phyloP scores from a whole-genome alignment of 169 alveolate species.

The Toxoplasma gondii region DNA sequence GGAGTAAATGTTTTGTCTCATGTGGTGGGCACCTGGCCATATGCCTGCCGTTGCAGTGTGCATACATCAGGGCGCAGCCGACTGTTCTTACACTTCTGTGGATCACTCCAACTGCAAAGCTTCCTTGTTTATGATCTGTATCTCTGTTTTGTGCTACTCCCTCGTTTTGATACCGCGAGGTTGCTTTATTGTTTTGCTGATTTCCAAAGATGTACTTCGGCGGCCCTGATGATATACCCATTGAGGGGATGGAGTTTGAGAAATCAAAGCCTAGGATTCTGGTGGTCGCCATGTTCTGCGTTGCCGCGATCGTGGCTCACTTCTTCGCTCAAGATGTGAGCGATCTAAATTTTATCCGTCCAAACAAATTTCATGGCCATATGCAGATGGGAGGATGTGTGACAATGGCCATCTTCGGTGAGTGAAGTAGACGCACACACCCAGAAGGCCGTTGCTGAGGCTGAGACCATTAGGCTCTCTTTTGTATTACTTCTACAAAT shows the following conservation, averaged over 20 bases:
- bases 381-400: constrained; percentile 59
- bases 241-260: constrained; percentile 66
- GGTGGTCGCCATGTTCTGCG: constrained; percentile 47
- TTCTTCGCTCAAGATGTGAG: constrained; percentile 67
- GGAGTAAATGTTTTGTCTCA: too few relatives aligned
- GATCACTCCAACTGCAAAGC: too few relatives aligned
- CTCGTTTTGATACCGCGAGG: too few relatives aligned
- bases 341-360: background rate
- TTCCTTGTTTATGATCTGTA: too few relatives aligned
- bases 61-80: too few relatives aligned
- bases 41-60: too few relatives aligned
- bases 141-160: too few relatives aligned
- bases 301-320: constrained; percentile 59
- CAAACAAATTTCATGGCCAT: background rate
- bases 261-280: constrained; percentile 64
- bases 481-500: constrained; percentile 56
- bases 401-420: constrained; percentile 57
- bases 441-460: background rate
- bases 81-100: too few relatives aligned
- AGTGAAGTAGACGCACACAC: background rate
- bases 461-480: constrained; percentile 40
- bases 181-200: background rate
- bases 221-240: constrained; percentile 64
- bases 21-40: too few relatives aligned
- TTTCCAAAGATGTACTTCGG: background rate